Conservation (phyloP, 352 stramenopile genomes). For the Phytophthora cactorum region DNA sequence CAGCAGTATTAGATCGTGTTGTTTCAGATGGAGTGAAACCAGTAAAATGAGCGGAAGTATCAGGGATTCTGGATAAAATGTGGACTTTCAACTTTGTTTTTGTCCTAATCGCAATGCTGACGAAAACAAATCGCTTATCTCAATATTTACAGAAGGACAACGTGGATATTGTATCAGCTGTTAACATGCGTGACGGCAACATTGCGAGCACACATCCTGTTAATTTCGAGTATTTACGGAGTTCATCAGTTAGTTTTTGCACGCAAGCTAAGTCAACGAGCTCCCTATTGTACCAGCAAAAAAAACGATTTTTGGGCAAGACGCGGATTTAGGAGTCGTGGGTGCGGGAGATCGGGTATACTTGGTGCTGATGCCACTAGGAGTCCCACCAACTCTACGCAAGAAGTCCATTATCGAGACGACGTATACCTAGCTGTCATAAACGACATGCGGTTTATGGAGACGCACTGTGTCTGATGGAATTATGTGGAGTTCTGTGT, state of each 20-base stretch:
- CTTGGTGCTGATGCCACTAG: background rate
- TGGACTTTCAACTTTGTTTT: background rate
- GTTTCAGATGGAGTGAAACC: slow-evolving; percentile 1
- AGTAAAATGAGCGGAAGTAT: slow-evolving; percentile 13
- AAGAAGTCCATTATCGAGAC: background rate
- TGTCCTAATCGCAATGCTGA: background rate
- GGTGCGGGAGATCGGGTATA: background rate
- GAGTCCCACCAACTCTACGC: background rate
- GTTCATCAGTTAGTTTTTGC: background rate
- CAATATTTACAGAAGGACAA: background rate
- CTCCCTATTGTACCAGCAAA: background rate
- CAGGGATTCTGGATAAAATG: slow-evolving; percentile 7
- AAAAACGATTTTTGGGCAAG: background rate
- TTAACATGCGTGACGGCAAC: background rate
- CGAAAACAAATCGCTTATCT: background rate
- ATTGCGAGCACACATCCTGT: background rate
- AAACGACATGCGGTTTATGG: background rate
- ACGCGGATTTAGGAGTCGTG: background rate
- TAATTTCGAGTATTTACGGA: background rate
- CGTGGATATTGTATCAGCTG: background rate
- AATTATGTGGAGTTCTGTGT: background rate
- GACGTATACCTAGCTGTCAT: background rate
- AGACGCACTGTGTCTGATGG: background rate
- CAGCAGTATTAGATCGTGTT: slow-evolving; percentile 3
- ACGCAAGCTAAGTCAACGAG: background rate